Percentiles rank a stretch among this genome's conserved stretches.
These are phyloP conservation scores for Lasiodiplodia hormozganensis DNA, from an alignment of 2,329 filamentous ascomycete species.

Conservation along the genomic window DNA sequence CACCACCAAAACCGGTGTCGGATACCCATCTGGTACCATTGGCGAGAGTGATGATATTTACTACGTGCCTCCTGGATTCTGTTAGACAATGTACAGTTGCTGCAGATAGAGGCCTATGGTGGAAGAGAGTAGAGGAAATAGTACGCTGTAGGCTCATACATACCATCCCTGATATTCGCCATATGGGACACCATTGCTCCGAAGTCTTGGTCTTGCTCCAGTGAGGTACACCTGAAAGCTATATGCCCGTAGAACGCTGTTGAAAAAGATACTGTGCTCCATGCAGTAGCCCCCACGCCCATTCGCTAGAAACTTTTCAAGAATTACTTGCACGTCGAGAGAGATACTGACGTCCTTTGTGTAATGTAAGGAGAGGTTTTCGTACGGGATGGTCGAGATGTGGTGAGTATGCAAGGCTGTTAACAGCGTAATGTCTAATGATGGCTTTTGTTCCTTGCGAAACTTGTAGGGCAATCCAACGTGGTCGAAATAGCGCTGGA, in stretches of 20 bases:
- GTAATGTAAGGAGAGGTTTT: slow-evolving; percentile 65
- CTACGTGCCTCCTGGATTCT: slow-evolving; percentile 60
- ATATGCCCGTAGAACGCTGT: slow-evolving; percentile 59
- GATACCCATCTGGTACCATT: slow-evolving; percentile 58
- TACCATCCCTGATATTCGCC: slow-evolving; percentile 59
- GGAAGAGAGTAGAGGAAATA: too few species aligned
- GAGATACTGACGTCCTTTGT: slow-evolving; percentile 36
- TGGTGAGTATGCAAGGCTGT: slow-evolving; percentile 45
- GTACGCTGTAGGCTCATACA: too few species aligned
- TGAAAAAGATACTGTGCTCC: slow-evolving; percentile 63
- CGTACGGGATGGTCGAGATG: slow-evolving; percentile 60
- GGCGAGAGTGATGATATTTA: slow-evolving; percentile 65
- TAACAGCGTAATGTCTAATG: slow-evolving; percentile 27
- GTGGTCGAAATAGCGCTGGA: slow-evolving; percentile 43
- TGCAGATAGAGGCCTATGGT: too few species aligned
- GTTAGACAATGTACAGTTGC: not conserved
- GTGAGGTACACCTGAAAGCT: slow-evolving; percentile 62
- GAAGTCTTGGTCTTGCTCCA: slow-evolving; percentile 55
- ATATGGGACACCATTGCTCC: slow-evolving; percentile 41
- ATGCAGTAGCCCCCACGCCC: slow-evolving; percentile 68
- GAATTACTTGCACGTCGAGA: slow-evolving; percentile 58
- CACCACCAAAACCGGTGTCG: slow-evolving; percentile 71
- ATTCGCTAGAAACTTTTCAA: slow-evolving; percentile 56
- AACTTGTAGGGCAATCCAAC: slow-evolving; percentile 40
- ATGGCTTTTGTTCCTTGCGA: slow-evolving; percentile 29